Conservation (phyloP, 2,329 filamentous ascomycete genomes). For the Ceratocystis eucalypticola region DNA sequence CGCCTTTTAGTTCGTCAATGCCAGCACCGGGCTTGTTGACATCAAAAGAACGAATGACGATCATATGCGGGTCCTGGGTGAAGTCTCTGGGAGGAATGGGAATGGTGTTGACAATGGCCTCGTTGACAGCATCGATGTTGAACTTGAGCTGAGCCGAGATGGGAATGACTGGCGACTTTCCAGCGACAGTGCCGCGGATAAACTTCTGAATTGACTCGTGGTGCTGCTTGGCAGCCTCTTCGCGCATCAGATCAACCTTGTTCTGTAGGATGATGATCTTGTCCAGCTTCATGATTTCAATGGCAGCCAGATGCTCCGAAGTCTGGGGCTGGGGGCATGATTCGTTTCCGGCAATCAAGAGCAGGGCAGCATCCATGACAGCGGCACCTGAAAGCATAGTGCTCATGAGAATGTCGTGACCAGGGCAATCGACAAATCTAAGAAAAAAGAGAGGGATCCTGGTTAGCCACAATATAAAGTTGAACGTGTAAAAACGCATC, state of each 20-base stretch:
- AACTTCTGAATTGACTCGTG: constrained; percentile 98
- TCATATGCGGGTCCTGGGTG: constrained; percentile 88
- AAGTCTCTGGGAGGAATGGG: constrained; percentile 87
- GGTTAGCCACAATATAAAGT: constrained; percentile 21
- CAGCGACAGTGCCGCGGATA: constrained; percentile 91
- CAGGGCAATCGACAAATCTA: constrained; percentile 95
- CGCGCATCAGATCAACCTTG: constrained; percentile 97
- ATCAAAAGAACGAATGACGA: constrained; percentile 97
- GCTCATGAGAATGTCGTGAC: constrained; percentile 99
- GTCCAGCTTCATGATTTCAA: constrained; percentile 99
- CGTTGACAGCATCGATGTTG: constrained; percentile 97
- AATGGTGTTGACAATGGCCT: constrained; percentile 89
- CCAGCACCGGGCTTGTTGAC: constrained; percentile 99
- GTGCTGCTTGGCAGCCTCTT: constrained; percentile 85
- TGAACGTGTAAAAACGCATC: too few relatives aligned
- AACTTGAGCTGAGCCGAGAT: constrained; percentile 97
- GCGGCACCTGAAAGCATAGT: constrained; percentile 99
- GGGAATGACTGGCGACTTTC: constrained; percentile 87
- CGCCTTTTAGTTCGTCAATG: constrained; percentile 95
- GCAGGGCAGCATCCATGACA: constrained; percentile 96
- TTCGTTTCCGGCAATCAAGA: constrained; percentile 97
- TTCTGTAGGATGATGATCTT: constrained; percentile 99
- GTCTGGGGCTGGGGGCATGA: constrained; percentile 96
- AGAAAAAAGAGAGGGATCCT: not conserved
- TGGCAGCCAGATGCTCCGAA: constrained; percentile 94